A percentile compares a stretch with the other conserved stretches of the same genome.
Conservation (phyloP, 202 grass and related monocot genomes). For the Alloteropsis angusta region DNA sequence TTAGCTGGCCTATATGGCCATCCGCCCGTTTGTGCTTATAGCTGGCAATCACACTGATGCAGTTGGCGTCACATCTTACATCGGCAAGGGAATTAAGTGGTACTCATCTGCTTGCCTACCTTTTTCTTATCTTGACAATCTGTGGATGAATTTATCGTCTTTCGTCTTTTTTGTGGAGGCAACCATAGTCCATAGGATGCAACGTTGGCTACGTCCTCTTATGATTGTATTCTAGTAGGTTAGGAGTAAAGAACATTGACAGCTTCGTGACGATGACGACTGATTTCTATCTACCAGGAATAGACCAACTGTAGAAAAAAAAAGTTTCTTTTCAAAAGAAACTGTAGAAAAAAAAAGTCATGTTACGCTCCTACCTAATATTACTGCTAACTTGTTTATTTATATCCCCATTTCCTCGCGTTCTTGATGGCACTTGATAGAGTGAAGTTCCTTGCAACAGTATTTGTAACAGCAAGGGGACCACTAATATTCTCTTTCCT, state of each 20-base stretch:
- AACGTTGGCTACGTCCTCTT: not conserved
- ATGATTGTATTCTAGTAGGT: not conserved
- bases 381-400: not conserved
- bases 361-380: not conserved
- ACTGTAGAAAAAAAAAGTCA: not conserved
- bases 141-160: not conserved
- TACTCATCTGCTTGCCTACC: not conserved
- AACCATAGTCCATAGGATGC: too few relatives aligned
- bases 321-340: too few relatives aligned
- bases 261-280: not conserved
- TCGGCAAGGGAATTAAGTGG: not conserved
- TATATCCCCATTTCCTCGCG: not conserved
- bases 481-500: too few relatives aligned
- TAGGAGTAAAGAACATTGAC: not conserved
- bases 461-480: not conserved
- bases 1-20: not conserved
- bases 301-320: not conserved
- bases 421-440: too few relatives aligned
- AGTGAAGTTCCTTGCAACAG: too few relatives aligned
- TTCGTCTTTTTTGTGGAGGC: not conserved
- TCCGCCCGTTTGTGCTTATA: not conserved
- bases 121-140: not conserved
- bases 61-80: not conserved
- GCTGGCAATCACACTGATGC: not conserved
- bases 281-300: not conserved